phyloP scores from a whole-genome alignment of 2,329 filamentous ascomycete species.

The Fusarium drepaniforme region DNA sequence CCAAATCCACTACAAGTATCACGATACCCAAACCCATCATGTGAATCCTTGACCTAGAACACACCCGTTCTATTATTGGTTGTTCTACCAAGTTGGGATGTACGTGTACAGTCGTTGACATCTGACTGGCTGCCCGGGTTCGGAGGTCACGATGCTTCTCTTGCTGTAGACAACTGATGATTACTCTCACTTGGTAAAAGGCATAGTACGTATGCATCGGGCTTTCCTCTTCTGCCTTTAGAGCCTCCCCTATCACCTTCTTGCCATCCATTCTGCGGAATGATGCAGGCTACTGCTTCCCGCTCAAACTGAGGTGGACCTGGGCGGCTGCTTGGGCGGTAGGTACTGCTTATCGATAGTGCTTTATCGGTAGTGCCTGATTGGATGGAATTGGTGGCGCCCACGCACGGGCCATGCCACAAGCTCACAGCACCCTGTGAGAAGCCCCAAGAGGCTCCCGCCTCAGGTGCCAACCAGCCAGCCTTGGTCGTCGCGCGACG shows the following conservation, averaged over 20 bases:
- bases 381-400: neutral
- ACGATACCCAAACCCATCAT: slow-evolving; percentile 7
- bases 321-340: neutral
- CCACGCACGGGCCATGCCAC: slow-evolving; percentile 15
- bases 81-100: neutral
- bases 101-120: neutral
- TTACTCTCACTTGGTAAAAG: neutral
- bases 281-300: neutral
- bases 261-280: neutral
- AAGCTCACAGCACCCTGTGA: neutral
- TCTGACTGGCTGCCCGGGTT: neutral
- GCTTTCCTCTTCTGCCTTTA: neutral
- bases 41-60: neutral
- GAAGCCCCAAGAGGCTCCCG: slow-evolving; percentile 17
- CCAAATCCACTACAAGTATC: neutral
- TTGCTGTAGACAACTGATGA: neutral
- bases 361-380: neutral
- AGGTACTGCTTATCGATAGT: neutral
- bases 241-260: neutral
- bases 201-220: neutral
- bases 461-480: slow-evolving; percentile 14
- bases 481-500: slow-evolving; percentile 40
- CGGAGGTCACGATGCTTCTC: neutral
- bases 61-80: neutral
- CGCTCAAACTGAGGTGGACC: neutral